These are phyloP conservation scores for Tetrahymena borealis DNA, from an alignment of 73 alveolate species.

Conservation along the genomic window DNA sequence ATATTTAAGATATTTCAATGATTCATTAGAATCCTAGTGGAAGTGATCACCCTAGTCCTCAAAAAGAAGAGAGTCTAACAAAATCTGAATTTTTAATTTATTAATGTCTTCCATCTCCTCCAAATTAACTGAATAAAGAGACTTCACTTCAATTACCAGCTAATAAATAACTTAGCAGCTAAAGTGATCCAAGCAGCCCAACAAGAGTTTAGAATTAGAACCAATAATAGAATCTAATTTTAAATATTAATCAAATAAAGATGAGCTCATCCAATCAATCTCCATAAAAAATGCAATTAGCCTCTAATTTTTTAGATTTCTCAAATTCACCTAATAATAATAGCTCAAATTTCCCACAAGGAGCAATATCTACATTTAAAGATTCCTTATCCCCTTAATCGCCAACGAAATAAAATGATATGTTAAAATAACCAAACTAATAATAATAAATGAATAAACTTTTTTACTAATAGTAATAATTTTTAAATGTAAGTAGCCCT, in stretches of 20 bases:
- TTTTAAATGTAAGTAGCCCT: no score
- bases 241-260: neutral
- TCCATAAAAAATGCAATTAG: no score
- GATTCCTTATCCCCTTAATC: neutral
- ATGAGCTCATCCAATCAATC: no score
- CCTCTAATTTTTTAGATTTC: neutral
- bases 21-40: neutral
- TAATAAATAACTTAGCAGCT: no score
- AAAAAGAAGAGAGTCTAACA: neutral
- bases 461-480: no score
- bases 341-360: neutral
- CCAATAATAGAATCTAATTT: neutral
- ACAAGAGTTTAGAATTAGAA: neutral
- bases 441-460: no score
- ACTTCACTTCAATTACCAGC: neutral
- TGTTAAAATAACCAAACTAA: no score
- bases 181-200: neutral
- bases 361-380: neutral
- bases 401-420: neutral
- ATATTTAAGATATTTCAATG: neutral
- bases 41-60: neutral
- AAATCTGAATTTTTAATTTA: neutral
- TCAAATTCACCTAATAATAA: neutral
- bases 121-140: neutral
- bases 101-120: neutral